A percentile compares a stretch with the other conserved stretches of the same genome.
phyloP scores from a whole-genome alignment of 2,329 filamentous ascomycete species.

The Venturia oleaginea region DNA sequence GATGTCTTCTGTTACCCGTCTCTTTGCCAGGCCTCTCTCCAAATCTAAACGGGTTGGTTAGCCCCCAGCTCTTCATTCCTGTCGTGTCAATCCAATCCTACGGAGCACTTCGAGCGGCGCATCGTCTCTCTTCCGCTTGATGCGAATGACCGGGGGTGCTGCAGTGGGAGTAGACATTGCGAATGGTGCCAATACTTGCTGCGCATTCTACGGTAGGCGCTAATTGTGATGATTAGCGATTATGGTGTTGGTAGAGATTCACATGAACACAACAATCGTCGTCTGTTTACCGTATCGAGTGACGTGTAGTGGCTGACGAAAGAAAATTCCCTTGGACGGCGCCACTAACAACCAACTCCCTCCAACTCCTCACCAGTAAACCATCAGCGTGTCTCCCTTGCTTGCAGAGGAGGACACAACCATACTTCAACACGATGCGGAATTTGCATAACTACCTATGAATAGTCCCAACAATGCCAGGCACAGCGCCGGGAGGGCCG shows the following conservation, averaged over 20 bases:
- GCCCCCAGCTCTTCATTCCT: neutral
- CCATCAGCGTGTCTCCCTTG: neutral
- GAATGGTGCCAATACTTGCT: neutral
- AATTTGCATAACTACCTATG: neutral
- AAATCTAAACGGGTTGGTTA: conserved; percentile 15
- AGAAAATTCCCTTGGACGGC: neutral
- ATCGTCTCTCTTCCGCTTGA: conserved; percentile 49
- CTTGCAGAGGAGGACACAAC: neutral
- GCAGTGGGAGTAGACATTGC: conserved; percentile 29
- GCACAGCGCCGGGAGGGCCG: neutral
- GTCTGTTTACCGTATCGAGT: neutral
- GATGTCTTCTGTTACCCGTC: conserved; percentile 8
- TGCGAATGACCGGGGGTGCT: conserved; percentile 41
- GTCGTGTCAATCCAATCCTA: conserved; percentile 22
- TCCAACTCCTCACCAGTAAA: neutral
- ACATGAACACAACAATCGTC: neutral
- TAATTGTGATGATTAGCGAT: neutral
- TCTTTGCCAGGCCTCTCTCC: neutral
- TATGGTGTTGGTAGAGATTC: neutral
- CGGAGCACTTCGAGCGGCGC: conserved; percentile 47
- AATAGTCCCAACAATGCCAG: neutral
- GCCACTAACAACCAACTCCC: neutral
- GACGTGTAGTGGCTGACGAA: neutral
- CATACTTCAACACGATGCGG: neutral
- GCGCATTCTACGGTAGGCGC: neutral